Percentiles rank a stretch among this genome's conserved stretches.
These are phyloP conservation scores for Sordaria brevicollis DNA, from an alignment of 495 filamentous ascomycete genomes.

Conservation along the genomic window DNA sequence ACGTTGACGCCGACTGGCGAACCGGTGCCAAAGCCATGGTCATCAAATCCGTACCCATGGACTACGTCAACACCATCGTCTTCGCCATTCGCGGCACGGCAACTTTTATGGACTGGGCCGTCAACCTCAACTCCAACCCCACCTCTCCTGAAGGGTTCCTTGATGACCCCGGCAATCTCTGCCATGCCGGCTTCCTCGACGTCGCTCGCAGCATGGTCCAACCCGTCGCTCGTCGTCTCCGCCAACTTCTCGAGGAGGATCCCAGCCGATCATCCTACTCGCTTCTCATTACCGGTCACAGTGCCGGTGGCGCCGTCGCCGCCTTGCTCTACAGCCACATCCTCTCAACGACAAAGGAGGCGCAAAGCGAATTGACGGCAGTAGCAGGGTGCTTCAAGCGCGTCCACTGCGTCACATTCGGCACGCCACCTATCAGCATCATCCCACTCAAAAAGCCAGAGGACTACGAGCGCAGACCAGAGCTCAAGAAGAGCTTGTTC, in stretches of 20 bases:
- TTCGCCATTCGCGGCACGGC: slow-evolving; percentile 73
- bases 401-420: slow-evolving; percentile 75
- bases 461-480: slow-evolving; percentile 14
- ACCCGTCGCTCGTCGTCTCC: slow-evolving; percentile 57
- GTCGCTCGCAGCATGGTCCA: slow-evolving; percentile 67
- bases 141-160: slow-evolving; percentile 54
- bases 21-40: slow-evolving; percentile 75
- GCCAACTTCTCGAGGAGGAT: slow-evolving; percentile 56
- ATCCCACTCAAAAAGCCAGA: slow-evolving; percentile 52
- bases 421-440: slow-evolving; percentile 64
- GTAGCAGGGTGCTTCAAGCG: slow-evolving; percentile 61
- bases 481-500: slow-evolving; percentile 55
- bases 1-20: slow-evolving; percentile 57
- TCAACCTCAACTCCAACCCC: slow-evolving; percentile 62
- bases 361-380: slow-evolving; percentile 53
- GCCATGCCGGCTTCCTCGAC: slow-evolving; percentile 66
- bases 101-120: slow-evolving; percentile 74
- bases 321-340: slow-evolving; percentile 70
- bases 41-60: slow-evolving; percentile 64
- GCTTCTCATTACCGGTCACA: slow-evolving; percentile 74
- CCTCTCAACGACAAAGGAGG: slow-evolving; percentile 43
- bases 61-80: slow-evolving; percentile 65
- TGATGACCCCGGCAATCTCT: slow-evolving; percentile 64
- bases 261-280: slow-evolving; percentile 55
- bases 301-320: slow-evolving; percentile 73